Evolutionary conservation across 495 filamentous ascomycete genomes (phyloP).

Genomic region (Terfezia claveryi): DNA sequence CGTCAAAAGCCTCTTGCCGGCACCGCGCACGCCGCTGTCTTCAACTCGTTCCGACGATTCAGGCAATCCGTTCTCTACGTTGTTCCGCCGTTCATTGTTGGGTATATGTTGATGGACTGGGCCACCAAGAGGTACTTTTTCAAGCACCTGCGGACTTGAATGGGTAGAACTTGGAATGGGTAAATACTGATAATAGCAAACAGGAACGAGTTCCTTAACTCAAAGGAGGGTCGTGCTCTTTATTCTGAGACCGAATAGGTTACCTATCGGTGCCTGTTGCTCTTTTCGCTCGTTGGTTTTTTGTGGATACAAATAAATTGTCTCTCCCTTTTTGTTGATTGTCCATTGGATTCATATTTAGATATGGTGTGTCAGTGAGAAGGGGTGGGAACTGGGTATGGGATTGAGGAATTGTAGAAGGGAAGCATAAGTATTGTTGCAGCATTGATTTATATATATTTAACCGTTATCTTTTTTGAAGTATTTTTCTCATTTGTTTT

Average conservation of each 20-base stretch:
- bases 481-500: no score
- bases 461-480: no score
- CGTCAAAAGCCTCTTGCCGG: slow-evolving; percentile 44
- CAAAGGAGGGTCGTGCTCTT: slow-evolving; percentile 57
- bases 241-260: slow-evolving; percentile 27
- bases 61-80: slow-evolving; percentile 43
- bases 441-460: no score
- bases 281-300: not conserved
- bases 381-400: no score
- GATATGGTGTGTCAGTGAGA: no score
- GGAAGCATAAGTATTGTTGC: no score
- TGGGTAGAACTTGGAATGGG: not conserved
- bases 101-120: slow-evolving; percentile 67
- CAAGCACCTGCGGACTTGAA: slow-evolving; percentile 2
- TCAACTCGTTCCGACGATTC: slow-evolving; percentile 24
- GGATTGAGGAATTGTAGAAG: no score
- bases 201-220: slow-evolving; percentile 84
- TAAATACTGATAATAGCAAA: not conserved
- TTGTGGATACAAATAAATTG: not conserved
- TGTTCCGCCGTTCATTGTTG: slow-evolving; percentile 50
- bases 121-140: slow-evolving; percentile 48
- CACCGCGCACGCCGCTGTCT: slow-evolving; percentile 37
- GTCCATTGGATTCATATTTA: no score
- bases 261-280: not conserved
- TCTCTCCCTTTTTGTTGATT: not conserved